Evolutionary conservation across 805 yeast species (phyloP), one percentile per base, ranked within the genome.

Genomic region (Jamesozyma gamospora): DNA sequence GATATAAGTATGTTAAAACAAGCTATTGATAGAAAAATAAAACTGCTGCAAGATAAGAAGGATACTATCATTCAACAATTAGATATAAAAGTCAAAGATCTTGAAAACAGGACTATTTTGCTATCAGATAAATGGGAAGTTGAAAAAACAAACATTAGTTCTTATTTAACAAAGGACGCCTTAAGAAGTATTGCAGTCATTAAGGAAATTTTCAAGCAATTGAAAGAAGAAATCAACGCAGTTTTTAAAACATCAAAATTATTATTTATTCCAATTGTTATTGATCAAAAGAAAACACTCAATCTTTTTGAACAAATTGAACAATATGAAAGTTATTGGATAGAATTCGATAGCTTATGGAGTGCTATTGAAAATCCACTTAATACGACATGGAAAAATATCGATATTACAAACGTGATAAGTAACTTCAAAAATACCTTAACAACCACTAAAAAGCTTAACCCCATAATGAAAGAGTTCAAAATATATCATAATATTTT

Each of bases 51-150:
- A 8, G 61, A 63, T 0, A 68, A 74, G 39, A 44, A 57, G 8
- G 72, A 68, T n/a, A 46, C 63, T 0, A 64, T 77, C 12, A 42
- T 62, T 1, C 62, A 71, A 13, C 65, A 61, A 19, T 52, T 78
- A 6, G 63, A 59, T 7, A 47, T 62, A 0, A 78, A 73, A 43
- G 48, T 68, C 4, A 44, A 43, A 1, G 58, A 65, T 13, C 42
- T 75, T 1, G 52, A 56, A 3, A 65, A 59, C 2, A 39, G 57
- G 0, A 59, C 69, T 0, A 32, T 37, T 0, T 42, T 54, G 1
- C 49, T 73, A 3, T 50, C 50, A 15, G 45, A 51, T 2, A 65
- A 65, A 4, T 82, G 92, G 92, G 41, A 56, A 3, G 42, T 40
- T 3, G 62, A 66, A 24, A 71, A 67, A 41, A 79, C 79, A 1